A percentile compares a stretch with the other conserved stretches of the same genome.
Evolutionary conservation across 2,329 filamentous ascomycete genomes (phyloP).

Genomic region (Neurospora sp.): DNA sequence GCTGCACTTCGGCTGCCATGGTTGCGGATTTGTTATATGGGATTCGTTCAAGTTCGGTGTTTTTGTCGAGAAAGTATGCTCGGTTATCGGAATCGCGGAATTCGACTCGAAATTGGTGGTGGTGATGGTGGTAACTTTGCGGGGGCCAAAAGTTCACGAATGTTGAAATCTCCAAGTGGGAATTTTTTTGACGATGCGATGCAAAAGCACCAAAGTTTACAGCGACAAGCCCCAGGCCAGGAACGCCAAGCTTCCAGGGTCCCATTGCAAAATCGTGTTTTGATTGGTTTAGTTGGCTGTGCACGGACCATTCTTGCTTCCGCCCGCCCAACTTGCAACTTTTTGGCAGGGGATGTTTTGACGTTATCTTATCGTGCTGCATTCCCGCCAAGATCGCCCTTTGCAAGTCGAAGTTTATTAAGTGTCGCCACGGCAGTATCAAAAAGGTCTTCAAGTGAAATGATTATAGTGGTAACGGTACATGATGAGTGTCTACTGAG

Average conservation of each 20-base stretch:
- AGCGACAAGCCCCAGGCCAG: not conserved
- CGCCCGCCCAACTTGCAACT: not conserved
- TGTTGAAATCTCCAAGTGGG: not conserved
- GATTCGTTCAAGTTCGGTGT: not conserved
- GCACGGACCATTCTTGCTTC: not conserved
- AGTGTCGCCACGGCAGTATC: not conserved
- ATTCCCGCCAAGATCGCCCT: not conserved
- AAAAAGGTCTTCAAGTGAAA: not conserved
- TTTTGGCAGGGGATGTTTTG: not conserved
- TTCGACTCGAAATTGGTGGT: not conserved
- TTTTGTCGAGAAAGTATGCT: not conserved
- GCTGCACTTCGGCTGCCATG: constrained; percentile 83
- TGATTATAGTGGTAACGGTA: too few relatives aligned
- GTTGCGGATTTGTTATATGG: constrained; percentile 9
- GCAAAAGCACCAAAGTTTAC: not conserved
- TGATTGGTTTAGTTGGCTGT: not conserved
- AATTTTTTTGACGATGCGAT: not conserved
- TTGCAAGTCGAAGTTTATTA: not conserved
- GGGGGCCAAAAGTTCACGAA: not conserved
- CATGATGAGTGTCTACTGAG: not conserved
- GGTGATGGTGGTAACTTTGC: not conserved
- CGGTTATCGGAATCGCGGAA: not conserved
- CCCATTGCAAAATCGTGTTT: not conserved
- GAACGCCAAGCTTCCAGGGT: not conserved
- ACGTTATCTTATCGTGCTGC: not conserved